Base-by-base conservation (phyloP, 345 rosid species). In the Reutealis trisperma region DNA sequence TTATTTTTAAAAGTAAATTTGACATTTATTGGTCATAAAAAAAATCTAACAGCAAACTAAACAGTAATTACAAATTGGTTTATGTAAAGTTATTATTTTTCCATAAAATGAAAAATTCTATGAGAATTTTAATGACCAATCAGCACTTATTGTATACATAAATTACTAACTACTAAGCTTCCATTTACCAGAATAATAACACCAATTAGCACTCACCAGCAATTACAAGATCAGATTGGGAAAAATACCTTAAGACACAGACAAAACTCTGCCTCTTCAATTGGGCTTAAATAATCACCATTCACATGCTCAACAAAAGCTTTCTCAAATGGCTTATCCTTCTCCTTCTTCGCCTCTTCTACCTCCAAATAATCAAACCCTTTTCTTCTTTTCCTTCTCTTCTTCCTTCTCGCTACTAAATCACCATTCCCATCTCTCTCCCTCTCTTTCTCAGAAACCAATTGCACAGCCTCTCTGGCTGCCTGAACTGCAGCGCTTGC, bases 261-360 rank as follows among this genome's bases (percentile, higher is more conserved):
- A 73, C 86, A 89, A 78, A 89, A 58, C 77, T 89, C 84, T 45
- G 88, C 85, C 78, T 89, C 92, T 52, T 89, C 88, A 32, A 51
- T 67, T 77, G 84, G 74, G 70, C 84, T 86, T 63, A 87, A 77
- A 68, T 62, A 79, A 6, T 78, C 84, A 64, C 80, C 62, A 21
- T 80, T 81, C 45, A 63, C 72, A 83, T 78, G 41, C 84, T 67
- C 24, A 73, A 63, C 24, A 14, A 57, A 21, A 67, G 51, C 67
- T 70, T 37, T 62, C n/a, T 21, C 24, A 44, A 13, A 75, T 63
- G 18, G 75, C 76, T 60, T 49, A 82, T 4, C 52, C 62, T 45
- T 60, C 47, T 59, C 51, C 47, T 24, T 69, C 64, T 81, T 86
- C 47, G 52, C 51, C 47, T 24, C 73, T 60, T 81, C 87, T 9